phyloP scores from a whole-genome alignment of 1,284 basidiomycete genomes.

The Ustilago trichophora region DNA sequence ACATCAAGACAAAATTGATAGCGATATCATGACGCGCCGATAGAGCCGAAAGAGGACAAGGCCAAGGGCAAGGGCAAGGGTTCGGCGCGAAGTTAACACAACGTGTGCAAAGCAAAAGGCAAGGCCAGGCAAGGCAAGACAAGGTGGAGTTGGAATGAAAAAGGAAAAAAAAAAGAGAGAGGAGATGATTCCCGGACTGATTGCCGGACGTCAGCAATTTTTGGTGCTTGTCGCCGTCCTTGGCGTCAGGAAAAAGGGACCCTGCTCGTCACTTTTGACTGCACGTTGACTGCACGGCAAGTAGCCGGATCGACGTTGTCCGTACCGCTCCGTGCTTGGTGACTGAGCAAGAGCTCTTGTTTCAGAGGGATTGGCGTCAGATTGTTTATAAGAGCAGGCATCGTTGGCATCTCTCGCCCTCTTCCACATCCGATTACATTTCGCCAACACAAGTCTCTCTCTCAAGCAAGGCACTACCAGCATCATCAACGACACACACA shows the following conservation, averaged over 20 bases:
- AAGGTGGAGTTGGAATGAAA: too few relatives aligned
- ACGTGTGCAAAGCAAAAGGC: too few relatives aligned
- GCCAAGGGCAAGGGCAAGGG: too few relatives aligned
- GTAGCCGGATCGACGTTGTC: constrained; percentile 14
- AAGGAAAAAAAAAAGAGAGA: not conserved
- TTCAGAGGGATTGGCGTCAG: not conserved
- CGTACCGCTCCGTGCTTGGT: not conserved
- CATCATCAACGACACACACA: not conserved
- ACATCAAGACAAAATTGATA: too few relatives aligned
- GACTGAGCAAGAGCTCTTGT: not conserved
- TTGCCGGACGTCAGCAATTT: constrained; percentile 14
- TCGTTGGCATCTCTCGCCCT: not conserved
- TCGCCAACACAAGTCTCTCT: not conserved
- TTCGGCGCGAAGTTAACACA: too few relatives aligned
- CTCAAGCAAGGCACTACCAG: not conserved
- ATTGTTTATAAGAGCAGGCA: constrained; percentile 4
- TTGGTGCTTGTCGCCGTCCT: too few relatives aligned
- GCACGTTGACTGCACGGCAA: not conserved
- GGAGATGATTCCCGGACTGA: constrained; percentile 22
- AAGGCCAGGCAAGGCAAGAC: not conserved
- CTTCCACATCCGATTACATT: not conserved
- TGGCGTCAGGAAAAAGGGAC: not conserved
- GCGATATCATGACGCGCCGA: constrained; percentile 10
- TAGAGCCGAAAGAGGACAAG: not conserved
- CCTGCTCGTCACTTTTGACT: not conserved